Evolutionary conservation across 139 green algal species (phyloP), one percentile per base, ranked within the genome.

Genomic region (Picochlorum costavermella): DNA sequence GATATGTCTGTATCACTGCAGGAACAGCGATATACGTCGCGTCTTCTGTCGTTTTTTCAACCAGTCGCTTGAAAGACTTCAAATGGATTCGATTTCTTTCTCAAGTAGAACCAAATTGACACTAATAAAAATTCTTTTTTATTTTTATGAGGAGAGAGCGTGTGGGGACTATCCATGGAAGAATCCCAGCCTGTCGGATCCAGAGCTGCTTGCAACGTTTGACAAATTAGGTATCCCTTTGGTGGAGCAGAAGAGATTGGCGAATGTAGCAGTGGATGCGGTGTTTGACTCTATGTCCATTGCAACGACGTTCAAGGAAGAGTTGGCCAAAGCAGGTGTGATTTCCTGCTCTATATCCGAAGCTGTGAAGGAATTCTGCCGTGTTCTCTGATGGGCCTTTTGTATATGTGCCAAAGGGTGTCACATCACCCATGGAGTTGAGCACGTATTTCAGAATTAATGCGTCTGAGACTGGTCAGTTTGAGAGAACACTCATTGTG

Each of bases 401-500:
- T 78, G 92, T 96, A 30, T 99, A 94, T 72, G 87, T 99, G 33
- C 94, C 94, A 56, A 97, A 98, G 76, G 92, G 95, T 20, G 89
- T 96, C 5, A 77, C 78, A 23, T 93, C 74, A 44, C 94, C 94
- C 14, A 99, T 99, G 94, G 94, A 99, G 79, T 79, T 99, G 25
- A 97, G 88, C 28, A 99, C 94, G 2, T 99, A 99, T 83, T 99
- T 99, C 79, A 78, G 94, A 40, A 99, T 99, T 81, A 99, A 99
- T 74, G 92, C 90, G 9, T 74, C 68, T 12, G 88, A 98, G 67
- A 96, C 88, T 2, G 94, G 94, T 0, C 85, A 99, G 84, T 99
- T 99, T 85, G 94, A 99, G 80, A 81, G 94, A 45, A 99, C 94
- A 12, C 74, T 99, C 25, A 99, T 99, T 65, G 80, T 99, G 4